A percentile compares a stretch with the other conserved stretches of the same genome.
These are phyloP conservation scores for Phyllosticta capitalensis DNA, from an alignment of 2,329 filamentous ascomycete genomes.

Conservation along the genomic window DNA sequence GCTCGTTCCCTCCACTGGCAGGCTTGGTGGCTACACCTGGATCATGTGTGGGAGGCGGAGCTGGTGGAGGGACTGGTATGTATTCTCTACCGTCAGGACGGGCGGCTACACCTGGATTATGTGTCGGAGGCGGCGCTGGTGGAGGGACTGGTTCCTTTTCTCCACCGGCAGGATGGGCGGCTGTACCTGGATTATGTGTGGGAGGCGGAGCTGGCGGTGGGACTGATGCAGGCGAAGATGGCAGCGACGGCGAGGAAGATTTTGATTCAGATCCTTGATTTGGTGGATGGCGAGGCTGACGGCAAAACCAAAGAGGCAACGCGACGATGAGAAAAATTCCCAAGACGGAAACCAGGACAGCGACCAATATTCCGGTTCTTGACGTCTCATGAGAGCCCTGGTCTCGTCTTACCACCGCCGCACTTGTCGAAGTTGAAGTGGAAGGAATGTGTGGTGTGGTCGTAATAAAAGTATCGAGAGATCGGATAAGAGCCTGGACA, in stretches of 20 bases:
- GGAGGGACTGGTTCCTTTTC: background rate
- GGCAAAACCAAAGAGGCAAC: background rate
- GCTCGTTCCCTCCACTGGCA: too few relatives aligned
- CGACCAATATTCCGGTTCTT: background rate
- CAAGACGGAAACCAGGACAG: background rate
- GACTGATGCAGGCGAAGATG: background rate
- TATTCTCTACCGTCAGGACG: too few relatives aligned
- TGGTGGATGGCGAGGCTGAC: background rate
- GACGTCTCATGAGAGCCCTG: background rate
- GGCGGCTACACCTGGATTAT: too few relatives aligned
- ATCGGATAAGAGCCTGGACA: background rate
- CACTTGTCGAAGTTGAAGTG: background rate
- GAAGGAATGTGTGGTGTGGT: background rate
- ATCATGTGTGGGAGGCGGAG: too few relatives aligned
- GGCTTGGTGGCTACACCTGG: too few relatives aligned
- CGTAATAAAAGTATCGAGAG: background rate
- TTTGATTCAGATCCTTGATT: background rate
- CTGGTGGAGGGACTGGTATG: too few relatives aligned
- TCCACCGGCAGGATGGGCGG: background rate
- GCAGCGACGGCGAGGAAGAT: background rate
- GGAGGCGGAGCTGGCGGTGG: background rate
- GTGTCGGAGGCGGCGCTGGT: too few relatives aligned
- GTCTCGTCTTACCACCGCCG: background rate
- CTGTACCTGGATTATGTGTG: background rate
- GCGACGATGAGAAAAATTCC: background rate